Conservation (phyloP, 2,329 filamentous ascomycete genomes). For the Xylaria sp. region DNA sequence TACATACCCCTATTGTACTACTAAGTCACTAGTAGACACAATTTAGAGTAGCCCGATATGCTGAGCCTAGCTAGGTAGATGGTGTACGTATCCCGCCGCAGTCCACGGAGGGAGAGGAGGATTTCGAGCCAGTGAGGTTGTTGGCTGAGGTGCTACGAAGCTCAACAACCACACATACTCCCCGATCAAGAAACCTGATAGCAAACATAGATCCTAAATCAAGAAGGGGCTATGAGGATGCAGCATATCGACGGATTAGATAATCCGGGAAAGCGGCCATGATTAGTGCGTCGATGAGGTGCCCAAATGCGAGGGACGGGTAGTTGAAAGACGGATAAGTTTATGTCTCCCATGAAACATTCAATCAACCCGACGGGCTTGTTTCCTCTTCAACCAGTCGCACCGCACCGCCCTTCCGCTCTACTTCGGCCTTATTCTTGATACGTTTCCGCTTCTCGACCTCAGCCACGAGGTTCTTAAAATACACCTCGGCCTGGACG, state of each 20-base stretch:
- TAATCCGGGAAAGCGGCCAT: background rate
- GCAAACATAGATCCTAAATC: too few relatives aligned
- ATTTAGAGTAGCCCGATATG: background rate
- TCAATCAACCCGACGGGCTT: conserved; percentile 50
- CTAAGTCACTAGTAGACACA: background rate
- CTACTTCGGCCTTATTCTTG: conserved; percentile 52
- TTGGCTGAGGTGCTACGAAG: background rate
- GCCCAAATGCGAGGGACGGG: background rate
- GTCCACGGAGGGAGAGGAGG: background rate
- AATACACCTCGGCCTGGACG: conserved; percentile 84
- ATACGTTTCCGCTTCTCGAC: conserved; percentile 68
- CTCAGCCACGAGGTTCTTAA: conserved; percentile 79
- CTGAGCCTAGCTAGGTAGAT: background rate
- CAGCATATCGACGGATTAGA: background rate
- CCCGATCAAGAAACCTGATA: background rate
- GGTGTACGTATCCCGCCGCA: background rate
- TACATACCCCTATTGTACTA: background rate
- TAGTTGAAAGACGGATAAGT: background rate
- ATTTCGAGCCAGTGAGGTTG: background rate
- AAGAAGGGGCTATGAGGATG: background rate
- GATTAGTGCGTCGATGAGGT: background rate
- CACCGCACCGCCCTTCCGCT: conserved; percentile 56
- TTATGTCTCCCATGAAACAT: background rate
- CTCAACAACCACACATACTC: background rate
- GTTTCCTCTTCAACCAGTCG: conserved; percentile 57